phyloP scores from a whole-genome alignment of 2,329 filamentous ascomycete genomes.

The Alternaria gansuensis region DNA sequence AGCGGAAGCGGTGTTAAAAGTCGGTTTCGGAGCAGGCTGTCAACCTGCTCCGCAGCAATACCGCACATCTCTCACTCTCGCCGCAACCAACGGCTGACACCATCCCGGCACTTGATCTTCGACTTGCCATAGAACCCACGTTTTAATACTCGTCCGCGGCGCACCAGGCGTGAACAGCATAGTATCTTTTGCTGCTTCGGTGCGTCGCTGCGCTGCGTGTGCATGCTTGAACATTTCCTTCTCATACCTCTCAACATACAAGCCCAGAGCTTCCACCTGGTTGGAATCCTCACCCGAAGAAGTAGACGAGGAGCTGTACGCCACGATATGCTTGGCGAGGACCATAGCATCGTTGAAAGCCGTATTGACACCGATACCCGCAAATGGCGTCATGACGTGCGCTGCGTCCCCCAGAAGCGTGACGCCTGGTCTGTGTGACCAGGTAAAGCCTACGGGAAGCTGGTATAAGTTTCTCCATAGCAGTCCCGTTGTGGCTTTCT shows the following conservation, averaged over 20 bases:
- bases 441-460: slow-evolving; percentile 52
- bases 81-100: slow-evolving; percentile 27
- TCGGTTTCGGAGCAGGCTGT: background rate
- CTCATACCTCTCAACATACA: slow-evolving; percentile 47
- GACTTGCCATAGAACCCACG: slow-evolving; percentile 33
- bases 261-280: slow-evolving; percentile 33
- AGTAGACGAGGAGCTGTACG: slow-evolving; percentile 25
- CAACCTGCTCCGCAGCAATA: background rate
- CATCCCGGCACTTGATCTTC: slow-evolving; percentile 28
- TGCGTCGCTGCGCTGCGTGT: slow-evolving; percentile 47
- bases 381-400: slow-evolving; percentile 53
- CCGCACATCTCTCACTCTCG: background rate
- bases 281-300: background rate
- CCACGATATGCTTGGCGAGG: slow-evolving; percentile 47
- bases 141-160: slow-evolving; percentile 57
- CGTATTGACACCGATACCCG: slow-evolving; percentile 53
- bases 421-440: slow-evolving; percentile 50
- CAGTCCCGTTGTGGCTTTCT: slow-evolving; percentile 31
- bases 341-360: slow-evolving; percentile 51
- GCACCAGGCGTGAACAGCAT: slow-evolving; percentile 61
- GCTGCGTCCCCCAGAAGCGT: slow-evolving; percentile 56
- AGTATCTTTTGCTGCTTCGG: slow-evolving; percentile 57
- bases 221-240: slow-evolving; percentile 51
- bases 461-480: slow-evolving; percentile 50
- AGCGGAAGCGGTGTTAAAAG: slow-evolving; percentile 2